Percentiles rank a stretch among this genome's conserved stretches.
These are phyloP conservation scores for Periconia digitata DNA, from an alignment of 2,329 filamentous ascomycete species.

Conservation along the genomic window DNA sequence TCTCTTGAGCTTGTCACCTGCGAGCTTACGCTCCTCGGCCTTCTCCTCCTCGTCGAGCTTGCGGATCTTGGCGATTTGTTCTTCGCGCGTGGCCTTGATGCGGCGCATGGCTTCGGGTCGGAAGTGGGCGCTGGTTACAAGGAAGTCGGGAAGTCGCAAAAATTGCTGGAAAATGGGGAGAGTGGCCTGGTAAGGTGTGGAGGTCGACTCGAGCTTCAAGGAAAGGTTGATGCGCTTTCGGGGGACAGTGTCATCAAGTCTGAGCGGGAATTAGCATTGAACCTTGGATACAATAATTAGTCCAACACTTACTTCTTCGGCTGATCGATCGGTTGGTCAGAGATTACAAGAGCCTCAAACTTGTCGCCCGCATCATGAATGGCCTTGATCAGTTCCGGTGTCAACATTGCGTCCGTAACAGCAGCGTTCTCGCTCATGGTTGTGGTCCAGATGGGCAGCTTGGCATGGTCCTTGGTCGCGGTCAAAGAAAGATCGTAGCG, in stretches of 20 bases:
- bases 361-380: slow-evolving; percentile 75
- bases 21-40: slow-evolving; percentile 60
- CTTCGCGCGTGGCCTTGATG: slow-evolving; percentile 77
- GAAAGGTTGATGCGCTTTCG: slow-evolving; percentile 86
- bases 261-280: slow-evolving; percentile 42
- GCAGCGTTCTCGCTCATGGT: slow-evolving; percentile 98
- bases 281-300: neutral
- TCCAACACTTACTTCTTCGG: slow-evolving; percentile 72
- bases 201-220: slow-evolving; percentile 62
- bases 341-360: slow-evolving; percentile 79
- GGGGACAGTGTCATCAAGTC: slow-evolving; percentile 78
- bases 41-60: slow-evolving; percentile 74
- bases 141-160: slow-evolving; percentile 78
- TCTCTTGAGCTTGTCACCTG: slow-evolving; percentile 67
- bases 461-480: slow-evolving; percentile 86
- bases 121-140: slow-evolving; percentile 79
- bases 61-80: slow-evolving; percentile 76
- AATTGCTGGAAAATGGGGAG: slow-evolving; percentile 78
- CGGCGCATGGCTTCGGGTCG: slow-evolving; percentile 85
- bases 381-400: slow-evolving; percentile 81
- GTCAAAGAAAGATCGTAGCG: slow-evolving; percentile 94
- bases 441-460: slow-evolving; percentile 85
- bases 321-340: slow-evolving; percentile 86
- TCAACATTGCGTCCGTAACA: slow-evolving; percentile 84
- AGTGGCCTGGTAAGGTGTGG: slow-evolving; percentile 61